These are phyloP conservation scores for Xylaria intraflava DNA, from an alignment of 495 filamentous ascomycete species.

Conservation along the genomic window DNA sequence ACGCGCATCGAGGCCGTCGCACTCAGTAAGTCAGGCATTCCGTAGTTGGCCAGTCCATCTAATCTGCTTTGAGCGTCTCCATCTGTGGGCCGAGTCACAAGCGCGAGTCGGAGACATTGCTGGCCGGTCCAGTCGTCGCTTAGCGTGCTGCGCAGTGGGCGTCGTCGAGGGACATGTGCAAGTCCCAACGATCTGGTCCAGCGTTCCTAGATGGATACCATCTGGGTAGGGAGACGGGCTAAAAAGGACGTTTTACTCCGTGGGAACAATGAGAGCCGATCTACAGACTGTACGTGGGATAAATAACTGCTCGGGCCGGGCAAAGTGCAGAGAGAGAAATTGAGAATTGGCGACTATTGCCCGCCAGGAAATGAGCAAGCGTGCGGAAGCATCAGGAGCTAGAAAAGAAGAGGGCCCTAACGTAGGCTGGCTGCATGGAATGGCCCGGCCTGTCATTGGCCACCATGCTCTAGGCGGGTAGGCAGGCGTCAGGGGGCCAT, in stretches of 20 bases:
- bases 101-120: slow-evolving; percentile 11
- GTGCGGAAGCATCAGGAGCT: slow-evolving; percentile 1
- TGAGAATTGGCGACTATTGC: neutral
- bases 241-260: no score
- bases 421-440: neutral
- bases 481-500: neutral
- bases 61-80: no score
- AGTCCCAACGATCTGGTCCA: neutral
- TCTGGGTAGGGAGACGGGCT: no score
- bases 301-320: no score
- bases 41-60: no score
- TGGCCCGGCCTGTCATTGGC: neutral
- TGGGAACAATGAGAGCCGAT: no score
- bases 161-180: no score
- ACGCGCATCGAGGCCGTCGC: no score
- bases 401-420: neutral
- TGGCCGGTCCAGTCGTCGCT: neutral
- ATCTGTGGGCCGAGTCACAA: neutral
- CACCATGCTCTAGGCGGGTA: slow-evolving; percentile 4
- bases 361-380: neutral
- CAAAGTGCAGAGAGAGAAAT: no score
- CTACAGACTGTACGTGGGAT: no score
- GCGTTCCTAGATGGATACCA: no score
- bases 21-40: no score
- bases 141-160: neutral